These are phyloP conservation scores for Aspergillus quadricinctus DNA, from an alignment of 2,329 filamentous ascomycete genomes.

Conservation along the genomic window DNA sequence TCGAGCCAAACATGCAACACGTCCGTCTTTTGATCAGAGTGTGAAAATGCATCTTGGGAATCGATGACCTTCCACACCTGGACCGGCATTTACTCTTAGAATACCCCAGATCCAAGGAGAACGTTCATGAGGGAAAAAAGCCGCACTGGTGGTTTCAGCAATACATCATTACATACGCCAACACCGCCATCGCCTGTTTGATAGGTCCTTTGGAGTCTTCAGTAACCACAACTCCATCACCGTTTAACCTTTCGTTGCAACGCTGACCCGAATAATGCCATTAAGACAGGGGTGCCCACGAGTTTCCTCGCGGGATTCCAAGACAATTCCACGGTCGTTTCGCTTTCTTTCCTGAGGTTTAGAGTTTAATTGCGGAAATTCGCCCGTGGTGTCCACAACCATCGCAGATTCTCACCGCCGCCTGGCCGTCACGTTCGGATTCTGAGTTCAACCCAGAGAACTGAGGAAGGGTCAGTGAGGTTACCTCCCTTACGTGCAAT, in stretches of 20 bases:
- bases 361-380: conserved; percentile 2
- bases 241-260: neutral
- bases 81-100: neutral
- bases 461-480: neutral
- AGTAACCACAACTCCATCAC: neutral
- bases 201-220: neutral
- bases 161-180: neutral
- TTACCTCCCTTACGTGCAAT: neutral
- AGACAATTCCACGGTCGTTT: neutral
- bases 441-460: neutral
- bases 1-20: neutral
- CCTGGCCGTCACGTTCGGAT: neutral
- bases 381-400: conserved; percentile 4
- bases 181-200: neutral
- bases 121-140: neutral
- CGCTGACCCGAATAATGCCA: neutral
- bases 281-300: neutral
- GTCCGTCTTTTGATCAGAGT: neutral
- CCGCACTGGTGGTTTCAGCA: neutral
- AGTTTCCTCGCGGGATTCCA: neutral
- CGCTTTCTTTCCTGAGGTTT: neutral
- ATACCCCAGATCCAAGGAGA: neutral
- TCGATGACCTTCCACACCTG: neutral
- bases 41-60: neutral
- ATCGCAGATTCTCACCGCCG: conserved; percentile 5